Conservation (phyloP, 257 asterid genomes). For the Oldenlandia corymbosa region DNA sequence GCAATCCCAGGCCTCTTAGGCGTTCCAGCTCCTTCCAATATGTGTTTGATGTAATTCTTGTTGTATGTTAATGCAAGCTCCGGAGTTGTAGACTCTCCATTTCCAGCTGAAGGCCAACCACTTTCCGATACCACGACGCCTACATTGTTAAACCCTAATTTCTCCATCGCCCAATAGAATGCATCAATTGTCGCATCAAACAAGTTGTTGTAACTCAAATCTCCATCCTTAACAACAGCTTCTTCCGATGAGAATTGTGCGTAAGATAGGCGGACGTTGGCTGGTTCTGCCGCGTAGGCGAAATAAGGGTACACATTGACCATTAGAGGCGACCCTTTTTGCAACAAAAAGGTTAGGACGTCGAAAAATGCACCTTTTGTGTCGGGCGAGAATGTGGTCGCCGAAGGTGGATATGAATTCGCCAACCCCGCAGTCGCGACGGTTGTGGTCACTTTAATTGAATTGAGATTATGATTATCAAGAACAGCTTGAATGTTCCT, state of each 20-base stretch:
- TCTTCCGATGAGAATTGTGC: constrained; percentile 26
- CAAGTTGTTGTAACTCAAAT: constrained; percentile 24
- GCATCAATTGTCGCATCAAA: constrained; percentile 39
- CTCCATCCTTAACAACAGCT: constrained; percentile 5
- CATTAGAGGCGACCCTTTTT: constrained; percentile 20
- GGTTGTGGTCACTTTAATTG: constrained; percentile 4
- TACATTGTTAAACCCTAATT: too few species aligned
- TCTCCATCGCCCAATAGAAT: too few species aligned
- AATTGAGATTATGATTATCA: not conserved
- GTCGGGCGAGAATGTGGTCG: constrained; percentile 3
- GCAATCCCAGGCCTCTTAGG: too few species aligned
- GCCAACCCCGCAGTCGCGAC: constrained; percentile 10
- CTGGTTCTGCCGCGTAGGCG: constrained; percentile 7
- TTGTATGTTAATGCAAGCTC: too few species aligned
- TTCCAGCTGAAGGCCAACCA: too few species aligned
- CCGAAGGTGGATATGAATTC: constrained; percentile 32
- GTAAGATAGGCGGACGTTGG: constrained; percentile 10
- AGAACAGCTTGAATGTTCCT: not conserved
- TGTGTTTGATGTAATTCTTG: too few species aligned
- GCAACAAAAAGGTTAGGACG: constrained; percentile 18
- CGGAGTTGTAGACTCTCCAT: too few species aligned
- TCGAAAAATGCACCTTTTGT: constrained; percentile 15
- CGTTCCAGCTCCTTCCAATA: too few species aligned
- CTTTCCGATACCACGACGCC: too few species aligned
- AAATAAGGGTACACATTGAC: constrained; percentile 44